Evolutionary conservation across 2,329 filamentous ascomycete genomes (phyloP).

Genomic region (Botrytis tulipae): DNA sequence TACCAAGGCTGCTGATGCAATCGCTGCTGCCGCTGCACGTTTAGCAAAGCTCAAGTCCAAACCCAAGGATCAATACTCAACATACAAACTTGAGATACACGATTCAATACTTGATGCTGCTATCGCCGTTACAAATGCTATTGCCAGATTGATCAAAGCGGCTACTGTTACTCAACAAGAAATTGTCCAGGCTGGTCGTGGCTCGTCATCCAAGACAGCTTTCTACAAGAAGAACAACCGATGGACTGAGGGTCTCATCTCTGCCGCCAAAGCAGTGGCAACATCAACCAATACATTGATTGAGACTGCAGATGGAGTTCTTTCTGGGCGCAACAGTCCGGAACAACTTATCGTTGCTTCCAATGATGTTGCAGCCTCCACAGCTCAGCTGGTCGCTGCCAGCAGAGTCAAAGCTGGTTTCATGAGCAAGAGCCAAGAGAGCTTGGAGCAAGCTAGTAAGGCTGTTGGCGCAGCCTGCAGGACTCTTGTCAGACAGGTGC

Average conservation of each 20-base stretch:
- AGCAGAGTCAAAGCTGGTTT: slow-evolving; percentile 96
- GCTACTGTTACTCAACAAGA: slow-evolving; percentile 91
- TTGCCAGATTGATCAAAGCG: slow-evolving; percentile 90
- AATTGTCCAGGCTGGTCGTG: slow-evolving; percentile 90
- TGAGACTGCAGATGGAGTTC: slow-evolving; percentile 94
- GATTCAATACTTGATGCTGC: slow-evolving; percentile 93
- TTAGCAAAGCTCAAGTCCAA: slow-evolving; percentile 93
- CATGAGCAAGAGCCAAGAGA: slow-evolving; percentile 96
- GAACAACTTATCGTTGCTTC: slow-evolving; percentile 98
- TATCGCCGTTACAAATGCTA: slow-evolving; percentile 88
- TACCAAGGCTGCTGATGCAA: slow-evolving; percentile 90
- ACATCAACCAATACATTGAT: slow-evolving; percentile 92
- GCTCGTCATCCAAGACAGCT: slow-evolving; percentile 80
- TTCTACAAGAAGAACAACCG: slow-evolving; percentile 99
- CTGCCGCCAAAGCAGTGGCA: slow-evolving; percentile 93
- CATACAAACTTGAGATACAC: slow-evolving; percentile 94
- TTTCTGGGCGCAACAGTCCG: slow-evolving; percentile 85
- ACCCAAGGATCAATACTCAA: slow-evolving; percentile 91
- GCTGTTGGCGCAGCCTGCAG: slow-evolving; percentile 88
- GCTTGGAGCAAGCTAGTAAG: slow-evolving; percentile 85
- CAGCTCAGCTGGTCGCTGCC: slow-evolving; percentile 92
- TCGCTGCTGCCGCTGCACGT: slow-evolving; percentile 85
- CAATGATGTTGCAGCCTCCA: slow-evolving; percentile 94
- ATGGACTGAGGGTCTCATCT: slow-evolving; percentile 97
- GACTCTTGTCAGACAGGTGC: slow-evolving; percentile 85